phyloP scores from a whole-genome alignment of 2,329 filamentous ascomycete genomes.

The Botryotinia globosa region DNA sequence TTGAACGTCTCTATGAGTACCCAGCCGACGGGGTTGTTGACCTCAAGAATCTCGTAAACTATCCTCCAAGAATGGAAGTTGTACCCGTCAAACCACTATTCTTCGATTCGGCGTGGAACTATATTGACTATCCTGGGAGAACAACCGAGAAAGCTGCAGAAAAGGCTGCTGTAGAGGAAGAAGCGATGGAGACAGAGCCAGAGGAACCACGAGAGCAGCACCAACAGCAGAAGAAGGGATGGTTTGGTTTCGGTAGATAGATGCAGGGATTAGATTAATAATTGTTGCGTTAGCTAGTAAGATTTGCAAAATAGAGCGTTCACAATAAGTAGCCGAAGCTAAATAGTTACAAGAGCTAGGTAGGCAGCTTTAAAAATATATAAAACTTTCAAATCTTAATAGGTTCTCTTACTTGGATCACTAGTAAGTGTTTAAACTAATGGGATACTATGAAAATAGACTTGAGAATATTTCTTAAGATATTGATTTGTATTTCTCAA shows the following conservation, averaged over 20 bases:
- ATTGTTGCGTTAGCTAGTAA: background rate
- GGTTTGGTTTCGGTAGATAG: slow-evolving; percentile 64
- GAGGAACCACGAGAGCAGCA: slow-evolving; percentile 37
- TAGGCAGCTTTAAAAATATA: background rate
- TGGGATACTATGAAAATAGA: too few relatives aligned
- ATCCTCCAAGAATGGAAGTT: slow-evolving; percentile 77
- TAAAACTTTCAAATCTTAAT: background rate
- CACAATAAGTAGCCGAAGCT: background rate
- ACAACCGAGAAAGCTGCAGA: slow-evolving; percentile 38
- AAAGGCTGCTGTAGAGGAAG: slow-evolving; percentile 23
- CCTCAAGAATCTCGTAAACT: slow-evolving; percentile 77
- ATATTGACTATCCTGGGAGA: slow-evolving; percentile 83
- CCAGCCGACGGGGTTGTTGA: slow-evolving; percentile 62
- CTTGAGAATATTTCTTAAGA: too few relatives aligned
- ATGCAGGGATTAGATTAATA: background rate
- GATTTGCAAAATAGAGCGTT: background rate
- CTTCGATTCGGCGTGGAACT: slow-evolving; percentile 96
- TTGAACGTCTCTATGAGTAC: slow-evolving; percentile 75
- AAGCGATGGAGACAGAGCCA: slow-evolving; percentile 29
- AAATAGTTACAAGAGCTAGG: background rate
- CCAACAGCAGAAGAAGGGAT: slow-evolving; percentile 63
- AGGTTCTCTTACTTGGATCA: background rate
- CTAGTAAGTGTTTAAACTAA: too few relatives aligned
- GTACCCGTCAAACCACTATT: slow-evolving; percentile 94
- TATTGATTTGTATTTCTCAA: too few relatives aligned